These are phyloP conservation scores for Trichoderma brevicompactum DNA, from an alignment of 2,329 filamentous ascomycete species.

Conservation along the genomic window DNA sequence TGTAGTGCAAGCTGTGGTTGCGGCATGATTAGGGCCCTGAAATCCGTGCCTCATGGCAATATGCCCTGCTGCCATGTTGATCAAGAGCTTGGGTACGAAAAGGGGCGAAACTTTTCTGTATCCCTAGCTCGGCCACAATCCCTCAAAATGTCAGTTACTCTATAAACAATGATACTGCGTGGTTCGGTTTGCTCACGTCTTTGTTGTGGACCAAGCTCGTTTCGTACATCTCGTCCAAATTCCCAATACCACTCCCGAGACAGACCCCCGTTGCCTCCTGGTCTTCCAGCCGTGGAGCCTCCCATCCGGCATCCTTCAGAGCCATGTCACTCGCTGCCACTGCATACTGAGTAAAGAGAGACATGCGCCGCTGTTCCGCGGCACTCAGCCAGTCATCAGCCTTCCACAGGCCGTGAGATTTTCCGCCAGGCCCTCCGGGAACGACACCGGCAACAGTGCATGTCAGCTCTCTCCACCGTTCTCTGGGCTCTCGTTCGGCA, in stretches of 20 bases:
- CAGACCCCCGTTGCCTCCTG: constrained; percentile 84
- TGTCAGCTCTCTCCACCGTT: constrained; percentile 71
- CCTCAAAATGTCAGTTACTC: background rate
- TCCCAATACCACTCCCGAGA: constrained; percentile 93
- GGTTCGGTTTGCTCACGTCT: constrained; percentile 54
- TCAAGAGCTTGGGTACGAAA: constrained; percentile 90
- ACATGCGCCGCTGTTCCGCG: constrained; percentile 74
- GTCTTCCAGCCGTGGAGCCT: constrained; percentile 62
- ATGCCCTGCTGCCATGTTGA: constrained; percentile 93
- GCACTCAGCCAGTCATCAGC: constrained; percentile 58
- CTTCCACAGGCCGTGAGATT: constrained; percentile 53
- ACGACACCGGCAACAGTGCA: constrained; percentile 86
- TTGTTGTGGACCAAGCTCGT: constrained; percentile 77
- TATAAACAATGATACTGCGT: too few species aligned
- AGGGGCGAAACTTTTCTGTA: constrained; percentile 92
- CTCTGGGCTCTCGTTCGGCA: constrained; percentile 59
- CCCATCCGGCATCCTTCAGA: constrained; percentile 79
- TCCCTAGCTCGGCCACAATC: constrained; percentile 58
- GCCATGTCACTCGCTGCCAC: constrained; percentile 87
- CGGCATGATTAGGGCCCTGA: constrained; percentile 88
- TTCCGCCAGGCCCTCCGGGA: constrained; percentile 61
- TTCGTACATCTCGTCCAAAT: constrained; percentile 85
- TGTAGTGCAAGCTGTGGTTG: constrained; percentile 93
- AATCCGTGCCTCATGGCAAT: constrained; percentile 92
- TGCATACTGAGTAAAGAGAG: constrained; percentile 90